Evolutionary conservation across 2,329 filamentous ascomycete genomes (phyloP).

Genomic region (Venturia oleaginea): DNA sequence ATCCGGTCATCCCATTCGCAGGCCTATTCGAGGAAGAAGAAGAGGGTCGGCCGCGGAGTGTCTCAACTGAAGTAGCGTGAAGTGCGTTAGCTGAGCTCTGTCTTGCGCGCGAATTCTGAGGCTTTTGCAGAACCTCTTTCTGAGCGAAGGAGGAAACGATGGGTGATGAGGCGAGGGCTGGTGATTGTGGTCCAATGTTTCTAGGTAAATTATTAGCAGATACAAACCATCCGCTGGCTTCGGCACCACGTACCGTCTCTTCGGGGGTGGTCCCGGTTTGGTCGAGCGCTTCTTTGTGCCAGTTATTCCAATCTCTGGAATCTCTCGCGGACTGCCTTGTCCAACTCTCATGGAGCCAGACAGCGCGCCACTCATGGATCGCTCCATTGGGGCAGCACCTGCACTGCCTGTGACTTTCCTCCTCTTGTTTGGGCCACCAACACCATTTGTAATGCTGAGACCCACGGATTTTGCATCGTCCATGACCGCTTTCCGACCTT

Average conservation of each 20-base stretch:
- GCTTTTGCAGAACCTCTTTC: constrained; percentile 50
- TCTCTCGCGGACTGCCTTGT: constrained; percentile 56
- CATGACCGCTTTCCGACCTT: constrained; percentile 52
- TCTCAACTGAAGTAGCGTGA: background rate
- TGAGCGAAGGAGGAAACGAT: constrained; percentile 57
- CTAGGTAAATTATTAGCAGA: constrained; percentile 28
- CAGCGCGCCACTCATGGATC: constrained; percentile 50
- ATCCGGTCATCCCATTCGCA: constrained; percentile 38
- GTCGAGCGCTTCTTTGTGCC: constrained; percentile 55
- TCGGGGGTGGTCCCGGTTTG: constrained; percentile 54
- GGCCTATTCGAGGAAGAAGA: constrained; percentile 53
- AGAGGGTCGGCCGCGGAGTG: constrained; percentile 35
- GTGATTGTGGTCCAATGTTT: constrained; percentile 51
- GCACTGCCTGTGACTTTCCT: constrained; percentile 51
- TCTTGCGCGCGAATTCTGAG: constrained; percentile 61
- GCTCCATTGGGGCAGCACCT: constrained; percentile 48
- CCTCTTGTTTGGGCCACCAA: constrained; percentile 56
- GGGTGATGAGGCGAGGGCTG: constrained; percentile 67
- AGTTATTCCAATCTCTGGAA: constrained; percentile 51
- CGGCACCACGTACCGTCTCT: constrained; percentile 6
- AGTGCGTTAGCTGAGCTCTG: constrained; percentile 52
- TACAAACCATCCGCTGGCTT: no score
- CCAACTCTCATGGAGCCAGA: constrained; percentile 39
- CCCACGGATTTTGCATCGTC: constrained; percentile 42
- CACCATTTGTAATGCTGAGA: constrained; percentile 54